Base-by-base conservation (phyloP, 108 stramenopile species). In the Licmophora abbreviata region DNA sequence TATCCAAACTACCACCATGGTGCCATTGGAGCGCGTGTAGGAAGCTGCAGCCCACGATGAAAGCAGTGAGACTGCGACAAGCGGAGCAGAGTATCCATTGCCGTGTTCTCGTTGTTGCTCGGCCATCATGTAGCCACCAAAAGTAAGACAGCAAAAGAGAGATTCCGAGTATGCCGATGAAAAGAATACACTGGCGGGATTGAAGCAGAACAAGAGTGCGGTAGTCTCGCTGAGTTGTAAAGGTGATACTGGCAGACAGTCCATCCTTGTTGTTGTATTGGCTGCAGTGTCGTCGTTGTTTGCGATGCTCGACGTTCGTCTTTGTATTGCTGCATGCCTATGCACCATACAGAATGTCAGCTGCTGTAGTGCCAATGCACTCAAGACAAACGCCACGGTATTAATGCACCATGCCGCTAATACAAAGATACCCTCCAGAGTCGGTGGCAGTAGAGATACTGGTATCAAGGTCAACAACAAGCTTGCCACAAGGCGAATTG, bases 171-270 rank as follows among this genome's bases (percentile, higher is more conserved):
- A 92, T 10, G 77, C 74, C 6, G 80, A 55, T 27, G 61, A 64
- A 76, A 92, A 92, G 56, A 92, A 92, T 10, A 92, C 76, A 37
- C 59, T 69, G 15, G 91, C 85, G 35, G 91, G 91, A 54, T 92
- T 92, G 63, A 70, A 17, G 33, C 60, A 73, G 67, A 63, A 81
- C 37, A 58, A 63, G 63, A 7, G 20, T 34, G 36, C 44, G 5
- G 24, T 29, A 2, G 35, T 10, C 9, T 32, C 32, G n/a, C n/a
- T n/a, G n/a, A n/a, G n/a, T n/a, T n/a, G n/a, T n/a, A n/a, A n/a
- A n/a, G n/a, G n/a, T 31, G 56, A 20, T 14, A 48, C 23, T 17
- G 12, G 24, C 33, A 41, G 33, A 21, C 20, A 36, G 4, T 3
- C 31, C 17, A 30, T 21, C 28, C 4, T 47, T 55, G 41, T 17